Conservation (phyloP, 768 basidiomycete species). For the Suillus occidentalis region DNA sequence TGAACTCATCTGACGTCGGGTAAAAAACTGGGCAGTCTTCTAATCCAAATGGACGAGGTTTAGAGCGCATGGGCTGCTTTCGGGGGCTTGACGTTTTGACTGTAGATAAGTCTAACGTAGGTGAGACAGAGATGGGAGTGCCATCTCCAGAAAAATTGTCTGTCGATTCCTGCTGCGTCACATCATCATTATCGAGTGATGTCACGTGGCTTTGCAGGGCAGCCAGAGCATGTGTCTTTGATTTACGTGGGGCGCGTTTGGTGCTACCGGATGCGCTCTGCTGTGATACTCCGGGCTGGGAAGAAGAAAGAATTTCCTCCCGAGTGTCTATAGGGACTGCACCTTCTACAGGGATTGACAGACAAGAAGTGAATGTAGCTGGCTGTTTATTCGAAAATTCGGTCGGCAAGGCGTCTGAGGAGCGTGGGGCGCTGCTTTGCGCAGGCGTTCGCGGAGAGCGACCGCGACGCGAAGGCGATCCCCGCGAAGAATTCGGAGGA, state of each 20-base stretch:
- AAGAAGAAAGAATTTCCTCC: slow-evolving; percentile 36
- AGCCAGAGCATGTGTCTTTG: slow-evolving; percentile 83
- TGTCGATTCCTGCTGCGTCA: slow-evolving; percentile 36
- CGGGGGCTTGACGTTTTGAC: slow-evolving; percentile 67
- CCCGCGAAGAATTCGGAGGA: slow-evolving; percentile 50
- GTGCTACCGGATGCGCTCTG: slow-evolving; percentile 43
- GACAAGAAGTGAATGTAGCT: slow-evolving; percentile 60
- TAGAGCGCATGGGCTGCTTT: slow-evolving; percentile 37
- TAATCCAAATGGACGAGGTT: slow-evolving; percentile 78
- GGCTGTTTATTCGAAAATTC: slow-evolving; percentile 50
- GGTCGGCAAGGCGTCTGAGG: slow-evolving; percentile 46
- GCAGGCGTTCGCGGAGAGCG: slow-evolving; percentile 58
- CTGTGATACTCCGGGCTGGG: slow-evolving; percentile 35
- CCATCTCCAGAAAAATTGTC: slow-evolving; percentile 50
- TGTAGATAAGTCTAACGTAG: slow-evolving; percentile 63
- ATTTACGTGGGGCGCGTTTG: slow-evolving; percentile 82
- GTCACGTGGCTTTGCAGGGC: slow-evolving; percentile 70
- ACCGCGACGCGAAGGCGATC: slow-evolving; percentile 62
- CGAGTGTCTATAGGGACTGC: slow-evolving; percentile 60
- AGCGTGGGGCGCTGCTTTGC: slow-evolving; percentile 39
- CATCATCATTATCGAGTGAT: slow-evolving; percentile 54
- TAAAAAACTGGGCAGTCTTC: slow-evolving; percentile 88
- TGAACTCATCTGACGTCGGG: slow-evolving; percentile 89
- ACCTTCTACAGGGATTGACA: slow-evolving; percentile 78
- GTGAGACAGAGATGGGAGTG: slow-evolving; percentile 61